Evolutionary conservation across 2,329 filamentous ascomycete genomes (phyloP).

Genomic region (Gyromitra esculenta): DNA sequence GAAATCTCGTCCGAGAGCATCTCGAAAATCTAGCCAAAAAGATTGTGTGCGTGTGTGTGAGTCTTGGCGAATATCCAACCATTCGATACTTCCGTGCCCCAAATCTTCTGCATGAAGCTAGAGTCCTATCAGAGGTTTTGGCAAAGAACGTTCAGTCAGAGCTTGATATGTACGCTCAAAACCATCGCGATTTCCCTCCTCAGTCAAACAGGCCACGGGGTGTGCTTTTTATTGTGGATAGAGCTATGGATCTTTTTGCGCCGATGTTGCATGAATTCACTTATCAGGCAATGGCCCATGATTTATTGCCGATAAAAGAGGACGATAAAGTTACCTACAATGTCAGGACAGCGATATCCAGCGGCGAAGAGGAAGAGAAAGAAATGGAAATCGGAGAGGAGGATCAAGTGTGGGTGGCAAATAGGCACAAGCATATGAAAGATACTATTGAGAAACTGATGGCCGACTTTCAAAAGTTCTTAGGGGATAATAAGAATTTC

Average conservation of each 20-base stretch:
- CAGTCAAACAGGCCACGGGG: constrained; percentile 75
- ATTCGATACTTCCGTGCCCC: constrained; percentile 87
- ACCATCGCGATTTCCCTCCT: constrained; percentile 84
- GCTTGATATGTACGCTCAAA: constrained; percentile 86
- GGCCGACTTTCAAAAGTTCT: constrained; percentile 90
- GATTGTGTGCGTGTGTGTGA: constrained; percentile 88
- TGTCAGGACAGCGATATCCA: constrained; percentile 67
- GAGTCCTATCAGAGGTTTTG: constrained; percentile 84
- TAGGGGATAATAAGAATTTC: constrained; percentile 91
- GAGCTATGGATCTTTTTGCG: constrained; percentile 89
- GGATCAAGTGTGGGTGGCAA: constrained; percentile 94
- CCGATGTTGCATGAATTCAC: constrained; percentile 95
- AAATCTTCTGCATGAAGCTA: constrained; percentile 82
- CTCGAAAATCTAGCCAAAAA: constrained; percentile 88
- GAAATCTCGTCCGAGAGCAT: constrained; percentile 81
- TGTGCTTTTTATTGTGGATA: constrained; percentile 85
- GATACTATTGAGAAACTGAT: constrained; percentile 94
- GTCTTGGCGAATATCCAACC: constrained; percentile 90
- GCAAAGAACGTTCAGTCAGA: constrained; percentile 92
- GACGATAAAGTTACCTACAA: constrained; percentile 84
- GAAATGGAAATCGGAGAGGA: constrained; percentile 91
- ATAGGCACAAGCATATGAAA: constrained; percentile 96
- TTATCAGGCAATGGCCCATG: constrained; percentile 98
- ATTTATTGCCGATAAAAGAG: constrained; percentile 87
- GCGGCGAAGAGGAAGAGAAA: constrained; percentile 85